Evolutionary conservation across 73 alveolate genomes (phyloP).

Genomic region (Breviolum minutum): DNA sequence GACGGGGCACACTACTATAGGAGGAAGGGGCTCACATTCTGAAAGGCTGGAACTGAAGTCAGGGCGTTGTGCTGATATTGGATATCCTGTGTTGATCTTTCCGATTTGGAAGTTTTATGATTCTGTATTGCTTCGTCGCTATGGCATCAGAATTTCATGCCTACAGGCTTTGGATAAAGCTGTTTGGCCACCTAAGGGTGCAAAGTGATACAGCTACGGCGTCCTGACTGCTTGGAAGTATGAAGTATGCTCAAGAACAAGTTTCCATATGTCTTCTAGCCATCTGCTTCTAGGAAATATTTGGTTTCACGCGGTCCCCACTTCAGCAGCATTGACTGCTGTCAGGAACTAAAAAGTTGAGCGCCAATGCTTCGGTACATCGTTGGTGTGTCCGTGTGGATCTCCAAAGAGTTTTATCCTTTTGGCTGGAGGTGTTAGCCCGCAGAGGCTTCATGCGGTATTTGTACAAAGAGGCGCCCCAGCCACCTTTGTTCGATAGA

Average conservation of each 20-base stretch:
- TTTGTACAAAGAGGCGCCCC: constrained; percentile 21
- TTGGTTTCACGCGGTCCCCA: not conserved
- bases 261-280: not conserved
- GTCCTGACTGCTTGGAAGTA: constrained; percentile 6
- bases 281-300: not conserved
- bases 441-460: constrained; percentile 71
- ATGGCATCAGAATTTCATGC: no score
- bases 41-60: no score
- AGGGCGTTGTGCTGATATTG: no score
- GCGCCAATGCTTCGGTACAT: no score
- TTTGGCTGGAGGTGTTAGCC: constrained; percentile 3
- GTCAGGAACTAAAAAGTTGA: not conserved
- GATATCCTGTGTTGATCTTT: no score
- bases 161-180: no score
- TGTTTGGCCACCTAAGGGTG: not conserved
- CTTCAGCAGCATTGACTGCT: not conserved
- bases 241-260: not conserved
- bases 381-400: not conserved
- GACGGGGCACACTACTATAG: no score
- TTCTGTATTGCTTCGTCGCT: no score
- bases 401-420: not conserved
- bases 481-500: no score
- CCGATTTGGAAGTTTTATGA: no score
- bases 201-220: not conserved
- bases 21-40: no score